Percentiles rank a stretch among this genome's conserved stretches.
Conservation (phyloP, 2,329 filamentous ascomycete genomes). For the Venturia aucupariae region DNA sequence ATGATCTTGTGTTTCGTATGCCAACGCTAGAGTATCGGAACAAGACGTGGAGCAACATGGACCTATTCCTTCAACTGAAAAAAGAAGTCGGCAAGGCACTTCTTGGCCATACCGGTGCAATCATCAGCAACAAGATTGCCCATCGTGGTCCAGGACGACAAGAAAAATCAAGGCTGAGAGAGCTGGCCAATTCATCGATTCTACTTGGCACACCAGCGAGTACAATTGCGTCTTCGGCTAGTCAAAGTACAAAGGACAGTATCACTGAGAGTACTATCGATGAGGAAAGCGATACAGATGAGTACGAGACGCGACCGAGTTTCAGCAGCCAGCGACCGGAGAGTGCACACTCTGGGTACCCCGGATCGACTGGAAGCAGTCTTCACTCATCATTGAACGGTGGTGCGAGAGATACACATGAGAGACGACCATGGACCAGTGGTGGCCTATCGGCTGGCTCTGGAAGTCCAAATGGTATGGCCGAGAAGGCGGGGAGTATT, state of each 20-base stretch:
- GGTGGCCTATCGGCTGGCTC: neutral
- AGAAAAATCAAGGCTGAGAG: slow-evolving; percentile 68
- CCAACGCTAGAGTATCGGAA: slow-evolving; percentile 93
- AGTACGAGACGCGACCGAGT: neutral
- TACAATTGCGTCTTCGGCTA: neutral
- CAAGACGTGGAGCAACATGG: slow-evolving; percentile 98
- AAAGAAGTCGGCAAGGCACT: slow-evolving; percentile 89
- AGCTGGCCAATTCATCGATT: slow-evolving; percentile 71
- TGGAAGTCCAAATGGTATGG: neutral
- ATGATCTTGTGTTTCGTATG: slow-evolving; percentile 94
- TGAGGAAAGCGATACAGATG: neutral
- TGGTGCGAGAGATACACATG: neutral
- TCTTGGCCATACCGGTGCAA: slow-evolving; percentile 90
- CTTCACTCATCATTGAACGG: neutral
- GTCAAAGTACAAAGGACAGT: neutral
- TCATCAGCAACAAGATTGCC: slow-evolving; percentile 94
- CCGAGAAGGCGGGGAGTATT: neutral
- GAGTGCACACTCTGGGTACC: neutral
- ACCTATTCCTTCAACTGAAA: slow-evolving; percentile 85
- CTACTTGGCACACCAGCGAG: slow-evolving; percentile 34
- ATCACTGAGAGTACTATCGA: neutral
- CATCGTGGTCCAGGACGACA: slow-evolving; percentile 75
- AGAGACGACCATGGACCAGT: neutral
- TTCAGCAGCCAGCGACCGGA: neutral
- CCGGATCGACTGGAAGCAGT: neutral